Evolutionary conservation across 768 basidiomycete genomes (phyloP).

Genomic region (Boletus rubescentipes): DNA sequence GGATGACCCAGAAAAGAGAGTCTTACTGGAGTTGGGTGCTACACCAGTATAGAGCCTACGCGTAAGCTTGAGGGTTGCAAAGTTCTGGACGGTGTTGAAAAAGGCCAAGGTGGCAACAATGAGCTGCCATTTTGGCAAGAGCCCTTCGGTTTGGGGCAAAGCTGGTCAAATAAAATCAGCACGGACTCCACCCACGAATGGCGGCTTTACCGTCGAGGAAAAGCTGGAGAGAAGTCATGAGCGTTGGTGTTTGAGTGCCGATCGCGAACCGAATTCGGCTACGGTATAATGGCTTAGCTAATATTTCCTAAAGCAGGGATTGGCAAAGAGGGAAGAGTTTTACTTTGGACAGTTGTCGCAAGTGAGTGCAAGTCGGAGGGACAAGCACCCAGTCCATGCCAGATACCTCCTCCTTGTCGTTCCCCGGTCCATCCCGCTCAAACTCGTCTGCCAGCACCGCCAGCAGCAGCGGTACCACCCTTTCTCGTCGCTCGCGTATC

Average conservation of each 20-base stretch:
- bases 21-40: constrained; percentile 40
- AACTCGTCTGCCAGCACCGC: constrained; percentile 40
- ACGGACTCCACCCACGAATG: not conserved
- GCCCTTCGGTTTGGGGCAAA: constrained; percentile 65
- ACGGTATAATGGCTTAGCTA: constrained; percentile 24
- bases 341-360: constrained; percentile 15
- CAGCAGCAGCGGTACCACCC: constrained; percentile 47
- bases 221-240: constrained; percentile 14
- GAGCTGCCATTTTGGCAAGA: constrained; percentile 87
- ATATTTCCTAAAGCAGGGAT: constrained; percentile 24
- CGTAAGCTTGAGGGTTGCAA: constrained; percentile 73
- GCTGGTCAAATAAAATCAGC: constrained; percentile 35
- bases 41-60: constrained; percentile 66
- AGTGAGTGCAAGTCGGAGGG: constrained; percentile 24
- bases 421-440: constrained; percentile 34
- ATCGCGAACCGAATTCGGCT: constrained; percentile 14
- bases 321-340: constrained; percentile 16
- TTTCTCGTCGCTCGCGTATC: constrained; percentile 48
- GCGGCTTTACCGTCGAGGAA: constrained; percentile 23
- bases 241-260: constrained; percentile 6
- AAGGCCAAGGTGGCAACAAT: constrained; percentile 72
- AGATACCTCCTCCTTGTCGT: constrained; percentile 28
- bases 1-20: not conserved
- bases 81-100: constrained; percentile 87
- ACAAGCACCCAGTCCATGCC: constrained; percentile 29